Percentiles rank a stretch among this genome's conserved stretches.
Conservation (phyloP, 129 eudicot species). For the Centrapalus pauciflorus region DNA sequence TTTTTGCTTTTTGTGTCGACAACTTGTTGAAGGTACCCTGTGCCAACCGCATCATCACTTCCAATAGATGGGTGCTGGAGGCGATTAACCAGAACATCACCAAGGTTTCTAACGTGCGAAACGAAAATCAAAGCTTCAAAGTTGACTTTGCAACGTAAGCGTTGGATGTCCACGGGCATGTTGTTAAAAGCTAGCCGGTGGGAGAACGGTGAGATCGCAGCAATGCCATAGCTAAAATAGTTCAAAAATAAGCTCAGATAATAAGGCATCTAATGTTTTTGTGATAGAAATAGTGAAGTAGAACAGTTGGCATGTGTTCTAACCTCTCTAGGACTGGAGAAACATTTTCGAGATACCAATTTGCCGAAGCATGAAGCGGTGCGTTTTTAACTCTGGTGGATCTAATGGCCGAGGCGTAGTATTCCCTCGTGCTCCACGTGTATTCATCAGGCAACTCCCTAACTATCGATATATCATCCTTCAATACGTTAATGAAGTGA, state of each 20-base stretch:
- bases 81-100: slow-evolving; percentile 74
- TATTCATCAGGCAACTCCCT: slow-evolving; percentile 79
- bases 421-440: slow-evolving; percentile 94
- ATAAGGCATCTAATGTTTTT: not conserved
- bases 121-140: slow-evolving; percentile 73
- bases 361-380: slow-evolving; percentile 94
- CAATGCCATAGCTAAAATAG: slow-evolving; percentile 71
- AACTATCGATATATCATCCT: slow-evolving; percentile 70
- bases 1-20: slow-evolving; percentile 31
- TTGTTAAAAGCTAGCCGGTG: slow-evolving; percentile 93
- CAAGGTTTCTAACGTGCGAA: slow-evolving; percentile 75
- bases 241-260: slow-evolving; percentile 1
- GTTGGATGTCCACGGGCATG: slow-evolving; percentile 77
- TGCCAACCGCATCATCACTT: slow-evolving; percentile 23
- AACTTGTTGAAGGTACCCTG: slow-evolving; percentile 39
- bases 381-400: slow-evolving; percentile 81
- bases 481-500: slow-evolving; percentile 75
- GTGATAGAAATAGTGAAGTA: not conserved
- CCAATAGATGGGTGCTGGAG: slow-evolving; percentile 42
- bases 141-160: slow-evolving; percentile 87
- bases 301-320: slow-evolving; percentile 12
- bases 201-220: slow-evolving; percentile 95
- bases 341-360: slow-evolving; percentile 82
- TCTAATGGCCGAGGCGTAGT: slow-evolving; percentile 81
- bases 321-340: slow-evolving; percentile 79